Conservation (phyloP, 73 alveolate species). For the Paramecium sexaurelia region DNA sequence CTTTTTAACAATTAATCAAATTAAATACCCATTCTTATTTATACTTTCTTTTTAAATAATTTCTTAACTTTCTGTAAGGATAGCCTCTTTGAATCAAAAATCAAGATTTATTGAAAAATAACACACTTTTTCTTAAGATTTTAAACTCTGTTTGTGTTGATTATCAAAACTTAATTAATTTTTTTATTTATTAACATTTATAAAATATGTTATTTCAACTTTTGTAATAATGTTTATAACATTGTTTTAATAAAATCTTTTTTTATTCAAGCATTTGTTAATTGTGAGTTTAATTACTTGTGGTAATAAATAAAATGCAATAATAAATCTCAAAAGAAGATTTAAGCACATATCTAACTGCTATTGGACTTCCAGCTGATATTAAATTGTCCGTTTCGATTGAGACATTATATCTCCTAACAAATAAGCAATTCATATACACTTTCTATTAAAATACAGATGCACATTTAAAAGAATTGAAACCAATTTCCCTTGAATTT, state of each 20-base stretch:
- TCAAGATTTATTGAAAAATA: too few species aligned
- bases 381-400: neutral
- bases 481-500: constrained; percentile 11
- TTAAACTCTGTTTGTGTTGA: too few species aligned
- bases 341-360: neutral
- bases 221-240: too few species aligned
- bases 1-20: neutral
- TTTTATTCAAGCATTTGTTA: neutral
- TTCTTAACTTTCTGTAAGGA: too few species aligned
- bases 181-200: too few species aligned
- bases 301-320: neutral
- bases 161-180: too few species aligned
- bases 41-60: neutral
- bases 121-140: too few species aligned
- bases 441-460: neutral
- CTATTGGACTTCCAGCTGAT: neutral
- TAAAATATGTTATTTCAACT: too few species aligned
- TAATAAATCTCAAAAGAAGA: neutral
- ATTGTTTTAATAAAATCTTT: too few species aligned
- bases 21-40: neutral
- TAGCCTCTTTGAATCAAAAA: too few species aligned
- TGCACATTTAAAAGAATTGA: neutral
- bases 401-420: neutral
- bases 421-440: neutral
- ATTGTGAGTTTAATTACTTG: neutral